Base-by-base conservation (phyloP, 768 basidiomycete species). In the Auriscalpium orientale region DNA sequence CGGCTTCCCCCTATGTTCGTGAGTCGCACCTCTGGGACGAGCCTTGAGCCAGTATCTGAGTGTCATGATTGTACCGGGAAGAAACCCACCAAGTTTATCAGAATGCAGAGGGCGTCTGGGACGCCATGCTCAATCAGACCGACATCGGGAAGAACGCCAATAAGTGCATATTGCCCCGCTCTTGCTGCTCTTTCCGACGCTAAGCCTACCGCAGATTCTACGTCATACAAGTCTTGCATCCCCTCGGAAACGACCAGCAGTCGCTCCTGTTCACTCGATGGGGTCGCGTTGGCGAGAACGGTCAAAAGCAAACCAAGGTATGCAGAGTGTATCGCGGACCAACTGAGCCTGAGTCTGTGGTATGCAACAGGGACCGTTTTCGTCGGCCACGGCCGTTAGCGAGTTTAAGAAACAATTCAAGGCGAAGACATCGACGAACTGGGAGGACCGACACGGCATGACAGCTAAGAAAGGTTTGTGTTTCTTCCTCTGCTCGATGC, bases 321-420 rank as follows among this genome's bases (percentile, higher is more conserved):
- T 40, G 51, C 4, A 28, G 28, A 28, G 28, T 34, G 40, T 43
- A 34, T 9, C 35, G 9, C 38, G 53, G 12, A 36, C 12, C 18
- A 1, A 12, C 3, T 16, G 13, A 11, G 28, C 8, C 8, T 22
- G 7, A 21, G 15, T 16, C 10, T 18, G 49, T 12, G 51, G n/a
- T 37, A 10, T 54, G 43, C 11, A 59, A 9, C 51, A 82, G 79
- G 82, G 82, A 5, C 79, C 81, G 15, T 82, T 72, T 63, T 12
- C 65, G 3, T 28, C 76, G 0, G 51, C 63, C 6, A 52, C 33
- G 0, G 82, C 79, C 1, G 68, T 82, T 34, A 55, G n/a, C 16
- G 77, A 79, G 59, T 85, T 84, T 68, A 81, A 80, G 66, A 79
- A 79, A 57, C 81, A 82, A 64, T 85, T 83, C 72, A 81, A 72